phyloP scores from a whole-genome alignment of 441 rosid genomes.

The Populus tomentosa region DNA sequence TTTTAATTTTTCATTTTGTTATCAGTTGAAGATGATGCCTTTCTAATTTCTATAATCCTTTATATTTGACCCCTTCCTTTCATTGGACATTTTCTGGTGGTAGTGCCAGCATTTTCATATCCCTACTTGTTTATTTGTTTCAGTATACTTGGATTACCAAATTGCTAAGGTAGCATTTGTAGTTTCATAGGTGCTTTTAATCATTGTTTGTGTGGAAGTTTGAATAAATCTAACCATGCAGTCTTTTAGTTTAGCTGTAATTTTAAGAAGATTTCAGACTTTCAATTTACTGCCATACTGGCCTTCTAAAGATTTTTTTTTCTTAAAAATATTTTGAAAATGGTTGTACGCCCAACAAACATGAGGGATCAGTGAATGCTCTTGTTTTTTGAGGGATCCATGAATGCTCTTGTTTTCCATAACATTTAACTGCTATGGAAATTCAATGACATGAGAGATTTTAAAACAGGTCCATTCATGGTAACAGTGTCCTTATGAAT shows the following conservation, averaged over 20 bases:
- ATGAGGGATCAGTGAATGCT: neutral
- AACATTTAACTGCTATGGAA: neutral
- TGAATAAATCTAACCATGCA: neutral
- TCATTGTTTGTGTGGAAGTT: neutral
- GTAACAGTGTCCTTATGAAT: neutral
- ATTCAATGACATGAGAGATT: neutral
- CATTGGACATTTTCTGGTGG: neutral
- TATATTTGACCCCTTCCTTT: neutral
- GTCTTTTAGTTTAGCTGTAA: neutral
- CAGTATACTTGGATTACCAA: neutral
- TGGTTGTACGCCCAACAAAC: neutral
- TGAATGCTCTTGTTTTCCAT: neutral
- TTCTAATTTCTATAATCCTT: neutral
- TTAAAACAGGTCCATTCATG: neutral
- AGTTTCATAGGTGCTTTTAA: neutral
- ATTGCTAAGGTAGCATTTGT: neutral
- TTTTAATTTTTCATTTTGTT: neutral
- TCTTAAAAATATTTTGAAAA: neutral
- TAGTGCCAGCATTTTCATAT: neutral
- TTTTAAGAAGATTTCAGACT: neutral
- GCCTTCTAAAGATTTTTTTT: neutral
- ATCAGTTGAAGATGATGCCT: neutral
- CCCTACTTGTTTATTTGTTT: neutral
- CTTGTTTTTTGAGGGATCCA: neutral
- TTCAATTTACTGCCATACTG: neutral